A percentile compares a stretch with the other conserved stretches of the same genome.
phyloP scores from a whole-genome alignment of 2,329 filamentous ascomycete genomes.

The Chaetothyriales sp. region DNA sequence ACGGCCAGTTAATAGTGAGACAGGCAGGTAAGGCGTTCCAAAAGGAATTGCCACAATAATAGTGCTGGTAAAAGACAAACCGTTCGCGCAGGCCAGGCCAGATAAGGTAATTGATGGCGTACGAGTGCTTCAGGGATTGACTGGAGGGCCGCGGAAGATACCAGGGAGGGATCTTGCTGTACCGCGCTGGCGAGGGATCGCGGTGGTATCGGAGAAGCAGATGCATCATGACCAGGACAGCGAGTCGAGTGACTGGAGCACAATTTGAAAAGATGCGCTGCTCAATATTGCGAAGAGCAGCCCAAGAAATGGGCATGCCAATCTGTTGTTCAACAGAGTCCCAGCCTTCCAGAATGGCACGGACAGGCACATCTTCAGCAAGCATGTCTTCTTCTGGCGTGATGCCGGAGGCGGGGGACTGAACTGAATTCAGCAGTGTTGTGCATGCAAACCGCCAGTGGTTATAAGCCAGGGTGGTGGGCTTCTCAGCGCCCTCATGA shows the following conservation, averaged over 20 bases:
- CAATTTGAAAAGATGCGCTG: conserved; percentile 3
- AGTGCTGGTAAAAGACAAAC: conserved; percentile 3
- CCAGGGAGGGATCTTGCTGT: conserved; percentile 1
- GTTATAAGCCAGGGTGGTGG: background rate
- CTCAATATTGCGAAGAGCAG: conserved; percentile 3
- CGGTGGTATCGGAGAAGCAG: conserved; percentile 2
- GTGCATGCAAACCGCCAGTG: conserved; percentile 15
- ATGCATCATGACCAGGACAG: conserved; percentile 1
- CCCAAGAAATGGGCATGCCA: conserved; percentile 4
- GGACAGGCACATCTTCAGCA: conserved; percentile 4
- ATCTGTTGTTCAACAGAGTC: conserved; percentile 3
- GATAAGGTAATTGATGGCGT: conserved; percentile 5
- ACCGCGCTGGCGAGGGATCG: conserved; percentile 1
- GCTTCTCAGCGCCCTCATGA: background rate
- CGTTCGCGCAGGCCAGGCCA: conserved; percentile 5
- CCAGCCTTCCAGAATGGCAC: conserved; percentile 6
- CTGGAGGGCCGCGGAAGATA: background rate
- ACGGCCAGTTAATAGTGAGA: conserved; percentile 4
- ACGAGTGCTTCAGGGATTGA: background rate
- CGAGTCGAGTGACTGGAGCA: conserved; percentile 1
- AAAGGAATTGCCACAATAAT: conserved; percentile 5
- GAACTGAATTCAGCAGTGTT: conserved; percentile 1
- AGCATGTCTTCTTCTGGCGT: conserved; percentile 4
- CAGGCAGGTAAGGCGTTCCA: conserved; percentile 1
- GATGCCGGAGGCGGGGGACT: background rate